phyloP scores from a whole-genome alignment of 768 basidiomycete species.

The Termitomyces sp. region DNA sequence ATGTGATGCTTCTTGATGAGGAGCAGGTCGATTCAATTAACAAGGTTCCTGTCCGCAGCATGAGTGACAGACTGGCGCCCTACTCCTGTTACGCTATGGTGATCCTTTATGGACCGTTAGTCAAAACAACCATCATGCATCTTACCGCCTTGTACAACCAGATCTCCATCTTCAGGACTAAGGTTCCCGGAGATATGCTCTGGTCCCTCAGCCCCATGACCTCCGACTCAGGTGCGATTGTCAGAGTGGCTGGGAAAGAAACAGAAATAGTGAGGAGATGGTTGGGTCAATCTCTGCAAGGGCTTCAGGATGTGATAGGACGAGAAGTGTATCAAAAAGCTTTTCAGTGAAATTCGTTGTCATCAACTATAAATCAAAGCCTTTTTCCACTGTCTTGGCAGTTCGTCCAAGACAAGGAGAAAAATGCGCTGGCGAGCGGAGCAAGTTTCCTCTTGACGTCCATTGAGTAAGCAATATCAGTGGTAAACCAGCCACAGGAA shows the following conservation, averaged over 20 bases:
- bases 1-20: slow-evolving; percentile 76
- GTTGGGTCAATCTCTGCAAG: slow-evolving; percentile 55
- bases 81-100: slow-evolving; percentile 92
- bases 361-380: neutral
- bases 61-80: slow-evolving; percentile 65
- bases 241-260: slow-evolving; percentile 75
- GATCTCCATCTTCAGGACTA: slow-evolving; percentile 64
- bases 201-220: slow-evolving; percentile 78
- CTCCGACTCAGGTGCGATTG: slow-evolving; percentile 44
- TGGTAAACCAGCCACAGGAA: neutral
- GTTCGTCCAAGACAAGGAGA: neutral
- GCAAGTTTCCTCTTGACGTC: neutral
- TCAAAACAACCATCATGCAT: slow-evolving; percentile 43
- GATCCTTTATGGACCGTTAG: slow-evolving; percentile 71
- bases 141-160: slow-evolving; percentile 49
- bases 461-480: neutral
- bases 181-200: slow-evolving; percentile 58
- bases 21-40: slow-evolving; percentile 18
- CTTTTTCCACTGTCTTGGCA: neutral
- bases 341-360: slow-evolving; percentile 39
- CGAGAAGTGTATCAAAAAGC: slow-evolving; percentile 61
- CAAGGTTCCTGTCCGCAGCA: slow-evolving; percentile 39
- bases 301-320: slow-evolving; percentile 56
- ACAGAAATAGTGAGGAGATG: slow-evolving; percentile 74
- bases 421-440: neutral